Evolutionary conservation across 345 rosid species (phyloP), one percentile per base, ranked within the genome.

Genomic region (Physaria fendleri): DNA sequence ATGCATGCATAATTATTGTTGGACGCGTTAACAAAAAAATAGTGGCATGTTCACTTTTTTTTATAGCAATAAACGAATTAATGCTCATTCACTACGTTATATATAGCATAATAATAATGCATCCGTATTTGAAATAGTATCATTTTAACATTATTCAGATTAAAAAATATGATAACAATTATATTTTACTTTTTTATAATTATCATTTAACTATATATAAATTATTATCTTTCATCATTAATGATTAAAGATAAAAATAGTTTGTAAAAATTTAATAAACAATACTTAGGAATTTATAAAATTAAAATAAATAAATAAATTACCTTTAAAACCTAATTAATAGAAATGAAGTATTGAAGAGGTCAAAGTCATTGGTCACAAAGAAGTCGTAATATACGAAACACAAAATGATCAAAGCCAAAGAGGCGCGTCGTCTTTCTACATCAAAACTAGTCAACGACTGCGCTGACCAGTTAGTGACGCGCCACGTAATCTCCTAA

Each of bases 321-420:
- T 0, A 39, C 7, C 20, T 33, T 63, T 7, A 4, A 47, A 46
- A 22, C 15, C 12, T 56, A 27, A 21, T 10, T 46, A 46, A 44
- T n/a, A n/a, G n/a, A n/a, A n/a, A n/a, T n/a, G n/a, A n/a, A n/a
- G n/a, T n/a, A n/a, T n/a, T n/a, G n/a, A n/a, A n/a, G n/a, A n/a
- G n/a, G 64, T 56, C 71, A 56, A 66, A 48, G 49, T 53, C 51
- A 30, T 30, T 5, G 8, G 60, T 65, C 63, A 65, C 32, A 29
- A 11, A 42, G 29, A 58, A 58, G 63, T 58, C 62, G 42, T 41
- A 41, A 29, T 56, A 0, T 7, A 8, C 23, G 5, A 37, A 13
- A 37, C 20, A 5, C 1, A 29, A 11, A 12, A 11, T 13, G 30
- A 21, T 10, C 25, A 16, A 38, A 54, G 13, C 42, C 42, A 9